A percentile compares a stretch with the other conserved stretches of the same genome.
phyloP scores from a whole-genome alignment of 2,329 filamentous ascomycete species.

The Metarhizium brunneum region DNA sequence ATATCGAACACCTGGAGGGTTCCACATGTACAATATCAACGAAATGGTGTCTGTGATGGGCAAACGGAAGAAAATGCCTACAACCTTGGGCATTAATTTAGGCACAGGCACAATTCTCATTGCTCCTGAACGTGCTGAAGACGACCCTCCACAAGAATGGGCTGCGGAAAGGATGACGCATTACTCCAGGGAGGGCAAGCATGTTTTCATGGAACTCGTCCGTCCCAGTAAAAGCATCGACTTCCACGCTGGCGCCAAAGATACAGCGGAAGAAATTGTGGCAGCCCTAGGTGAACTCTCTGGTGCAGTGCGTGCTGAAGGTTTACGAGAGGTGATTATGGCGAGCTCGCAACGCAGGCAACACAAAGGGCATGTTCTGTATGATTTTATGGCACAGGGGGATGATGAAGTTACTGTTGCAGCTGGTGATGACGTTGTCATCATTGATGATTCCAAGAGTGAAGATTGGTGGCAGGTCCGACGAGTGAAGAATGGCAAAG shows the following conservation, averaged over 20 bases:
- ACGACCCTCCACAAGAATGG: conserved; percentile 87
- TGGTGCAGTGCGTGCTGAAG: conserved; percentile 74
- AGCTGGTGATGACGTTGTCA: conserved; percentile 79
- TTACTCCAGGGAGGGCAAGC: conserved; percentile 95
- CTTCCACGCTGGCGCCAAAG: conserved; percentile 94
- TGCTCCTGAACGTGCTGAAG: conserved; percentile 72
- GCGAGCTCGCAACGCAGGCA: conserved; percentile 61
- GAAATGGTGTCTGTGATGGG: conserved; percentile 97
- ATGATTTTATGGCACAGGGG: conserved; percentile 94
- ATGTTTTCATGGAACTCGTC: conserved; percentile 91
- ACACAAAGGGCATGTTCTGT: conserved; percentile 80
- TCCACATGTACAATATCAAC: conserved; percentile 92
- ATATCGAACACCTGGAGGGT: conserved; percentile 61
- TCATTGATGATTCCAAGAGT: conserved; percentile 83
- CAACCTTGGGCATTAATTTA: conserved; percentile 89
- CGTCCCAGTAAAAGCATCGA: conserved; percentile 90
- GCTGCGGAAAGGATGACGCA: conserved; percentile 91
- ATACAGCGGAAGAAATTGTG: conserved; percentile 91
- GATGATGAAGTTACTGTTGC: conserved; percentile 93
- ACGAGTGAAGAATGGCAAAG: conserved; percentile 81
- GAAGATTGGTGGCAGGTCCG: conserved; percentile 99
- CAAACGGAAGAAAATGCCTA: conserved; percentile 96
- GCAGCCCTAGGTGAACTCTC: conserved; percentile 79
- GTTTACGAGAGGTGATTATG: conserved; percentile 75
- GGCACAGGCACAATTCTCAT: conserved; percentile 84